Evolutionary conservation across 257 asterid species (phyloP).

Genomic region (Oldenlandia corymbosa): DNA sequence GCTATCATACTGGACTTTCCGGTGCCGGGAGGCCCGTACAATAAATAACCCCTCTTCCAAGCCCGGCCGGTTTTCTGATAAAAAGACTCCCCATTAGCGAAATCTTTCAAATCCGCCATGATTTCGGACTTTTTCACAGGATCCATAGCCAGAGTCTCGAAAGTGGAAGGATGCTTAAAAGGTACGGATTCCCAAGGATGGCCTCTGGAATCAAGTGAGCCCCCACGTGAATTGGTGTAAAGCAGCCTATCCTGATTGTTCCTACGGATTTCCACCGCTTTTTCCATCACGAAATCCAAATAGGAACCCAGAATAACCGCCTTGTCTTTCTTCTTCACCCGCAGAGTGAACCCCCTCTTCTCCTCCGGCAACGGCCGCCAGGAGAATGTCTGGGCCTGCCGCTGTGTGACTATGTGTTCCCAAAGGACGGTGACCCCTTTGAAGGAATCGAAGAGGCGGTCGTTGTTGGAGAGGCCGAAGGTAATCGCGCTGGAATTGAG

Average conservation of each 20-base stretch:
- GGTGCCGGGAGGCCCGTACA: conserved; percentile 46
- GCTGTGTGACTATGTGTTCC: conserved; percentile 43
- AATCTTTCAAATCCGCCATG: conserved; percentile 36
- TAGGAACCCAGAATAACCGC: conserved; percentile 27
- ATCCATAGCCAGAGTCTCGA: conserved; percentile 41
- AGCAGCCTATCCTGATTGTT: conserved; percentile 37
- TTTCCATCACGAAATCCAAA: conserved; percentile 37
- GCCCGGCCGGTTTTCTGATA: conserved; percentile 43
- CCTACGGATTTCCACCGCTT: conserved; percentile 33
- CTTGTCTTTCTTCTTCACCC: conserved; percentile 40
- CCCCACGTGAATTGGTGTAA: conserved; percentile 45
- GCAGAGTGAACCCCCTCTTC: conserved; percentile 35
- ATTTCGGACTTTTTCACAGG: conserved; percentile 38
- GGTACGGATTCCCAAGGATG: conserved; percentile 56
- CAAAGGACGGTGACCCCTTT: conserved; percentile 31
- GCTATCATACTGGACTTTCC: conserved; percentile 52
- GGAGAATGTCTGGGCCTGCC: conserved; percentile 36
- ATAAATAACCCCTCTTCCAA: conserved; percentile 44
- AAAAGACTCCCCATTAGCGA: conserved; percentile 35
- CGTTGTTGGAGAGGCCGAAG: conserved; percentile 43
- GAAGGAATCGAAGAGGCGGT: conserved; percentile 26
- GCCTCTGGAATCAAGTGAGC: conserved; percentile 37
- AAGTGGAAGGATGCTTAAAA: conserved; percentile 44
- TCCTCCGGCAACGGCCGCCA: conserved; percentile 51
- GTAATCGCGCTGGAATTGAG: conserved; percentile 39